Base-by-base conservation (phyloP, 768 basidiomycete genomes). In the Leccinellum rugosiceps region DNA sequence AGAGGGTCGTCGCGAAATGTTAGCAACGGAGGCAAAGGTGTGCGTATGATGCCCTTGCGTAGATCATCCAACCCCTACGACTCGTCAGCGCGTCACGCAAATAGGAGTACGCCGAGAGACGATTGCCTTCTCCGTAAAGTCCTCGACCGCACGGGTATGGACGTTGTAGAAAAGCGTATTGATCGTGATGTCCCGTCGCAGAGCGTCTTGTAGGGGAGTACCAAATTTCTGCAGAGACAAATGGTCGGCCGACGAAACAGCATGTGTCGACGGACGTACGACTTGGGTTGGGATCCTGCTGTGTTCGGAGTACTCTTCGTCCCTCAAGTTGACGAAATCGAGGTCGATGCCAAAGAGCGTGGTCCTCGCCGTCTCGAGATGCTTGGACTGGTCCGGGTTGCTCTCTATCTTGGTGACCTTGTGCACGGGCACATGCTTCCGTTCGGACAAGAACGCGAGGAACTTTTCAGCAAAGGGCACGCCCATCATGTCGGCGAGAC, bases 311-410 rank as follows among this genome's bases (percentile, higher is more conserved):
- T 99, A 99, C 60, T 88, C 91, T 72, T 99, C 97, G 60, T 87
- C 91, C 60, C 97, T 77, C 55, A 98, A 76, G 68, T 98, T 98
- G 3, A 98, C 97, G 60, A 97, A 86, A 71, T 99, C 97, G 48
- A 98, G 77, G 57, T 94, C 92, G 47, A 90, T 74, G 3, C 82
- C 94, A 53, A 92, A 77, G 32, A 98, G 75, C 44, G 83, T 85
- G 38, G 93, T 87, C 43, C 87, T 87, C 3, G 95, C 95, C 1
- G 97, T 98, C 74, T 98, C 96, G 30, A 99, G 81, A 74, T 99
- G 97, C 69, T 99, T 99, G 31, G 92, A 95, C 75, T 98, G 96
- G 43, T 94, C 94, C 0, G 97, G 96, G 68, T 98, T 98, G 58
- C 87, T 86, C 57, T 91, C 92, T 57, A 99, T 91, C 69, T 87